These are phyloP conservation scores for Penicillium sp. DNA, from an alignment of 2,329 filamentous ascomycete genomes.

Conservation along the genomic window DNA sequence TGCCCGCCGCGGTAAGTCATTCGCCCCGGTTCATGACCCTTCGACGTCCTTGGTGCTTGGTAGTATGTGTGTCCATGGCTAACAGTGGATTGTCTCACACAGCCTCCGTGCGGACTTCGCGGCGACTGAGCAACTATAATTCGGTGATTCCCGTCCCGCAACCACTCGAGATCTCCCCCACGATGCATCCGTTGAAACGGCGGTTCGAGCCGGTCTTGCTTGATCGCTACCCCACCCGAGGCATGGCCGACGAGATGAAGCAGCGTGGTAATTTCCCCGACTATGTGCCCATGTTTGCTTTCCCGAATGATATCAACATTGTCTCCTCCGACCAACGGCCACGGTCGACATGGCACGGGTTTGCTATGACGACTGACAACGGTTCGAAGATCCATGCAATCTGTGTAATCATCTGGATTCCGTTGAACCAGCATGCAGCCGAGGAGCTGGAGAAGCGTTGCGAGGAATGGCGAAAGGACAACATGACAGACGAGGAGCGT, in stretches of 20 bases:
- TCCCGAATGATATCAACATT: constrained; percentile 95
- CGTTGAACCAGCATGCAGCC: constrained; percentile 74
- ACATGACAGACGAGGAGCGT: constrained; percentile 98
- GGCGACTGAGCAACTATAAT: constrained; percentile 92
- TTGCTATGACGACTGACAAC: constrained; percentile 94
- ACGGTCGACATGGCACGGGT: constrained; percentile 97
- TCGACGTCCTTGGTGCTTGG: neutral
- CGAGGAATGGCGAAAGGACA: constrained; percentile 80
- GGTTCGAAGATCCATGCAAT: constrained; percentile 90
- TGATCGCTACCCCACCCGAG: constrained; percentile 85
- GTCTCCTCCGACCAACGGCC: constrained; percentile 93
- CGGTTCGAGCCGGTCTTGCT: constrained; percentile 95
- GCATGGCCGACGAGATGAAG: constrained; percentile 73
- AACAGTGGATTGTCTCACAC: constrained; percentile 11
- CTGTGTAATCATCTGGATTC: constrained; percentile 88
- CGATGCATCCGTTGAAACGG: constrained; percentile 93
- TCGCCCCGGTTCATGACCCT: neutral
- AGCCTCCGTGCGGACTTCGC: constrained; percentile 75
- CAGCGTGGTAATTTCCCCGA: constrained; percentile 86
- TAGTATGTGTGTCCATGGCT: constrained; percentile 9
- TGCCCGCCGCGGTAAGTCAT: constrained; percentile 67
- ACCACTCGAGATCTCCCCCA: constrained; percentile 79
- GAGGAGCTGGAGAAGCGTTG: constrained; percentile 71
- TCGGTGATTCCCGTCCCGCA: constrained; percentile 94
- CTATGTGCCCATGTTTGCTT: constrained; percentile 98